Evolutionary conservation across 345 rosid species (phyloP), one percentile per base, ranked within the genome.

Genomic region (Arabidopsis arenosa): DNA sequence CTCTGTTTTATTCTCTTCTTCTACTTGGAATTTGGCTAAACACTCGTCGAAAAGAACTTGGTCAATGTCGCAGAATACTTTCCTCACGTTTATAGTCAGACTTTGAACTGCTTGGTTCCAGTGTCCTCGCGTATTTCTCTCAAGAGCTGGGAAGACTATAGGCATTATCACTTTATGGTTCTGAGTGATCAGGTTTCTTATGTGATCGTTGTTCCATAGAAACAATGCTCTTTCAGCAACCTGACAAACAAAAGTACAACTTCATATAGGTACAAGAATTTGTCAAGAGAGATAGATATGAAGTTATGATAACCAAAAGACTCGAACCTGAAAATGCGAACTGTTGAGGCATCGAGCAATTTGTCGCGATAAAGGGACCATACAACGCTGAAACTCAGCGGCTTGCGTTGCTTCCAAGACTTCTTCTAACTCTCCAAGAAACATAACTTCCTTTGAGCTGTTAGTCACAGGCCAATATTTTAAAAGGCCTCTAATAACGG

Each of bases 381-480:
- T 92, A 73, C 96, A 89, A 3, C 97, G 92, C 45, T 92, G 95
- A 72, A 92, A 92, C 75, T 92, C 97, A 10, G 92, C 85, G 35
- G 88, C 85, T 58, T 92, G 97, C 47, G 96, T 92, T 17, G 93
- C 90, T 82, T 92, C 97, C 77, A 92, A 84, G 64, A 92, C 96
- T 85, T 92, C 97, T 79, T 92, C 95, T 69, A 92, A 70, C 77
- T 92, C 97, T 3, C 93, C 87, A 45, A 92, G 84, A 80, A 89
- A 91, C 95, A 89, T 83, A 17, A 91, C 97, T 84, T 91, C 95
- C 81, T 91, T 91, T 6, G 95, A 89, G 77, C 97, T 92, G 78
- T 89, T 89, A 55, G 93, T 92, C 40, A 92, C 77, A 51, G 96
- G 97, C 97, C 97, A 92, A 74, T 89, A 92, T 54, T 86, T 92